Percentiles rank a stretch among this genome's conserved stretches.
These are phyloP conservation scores for Penicillium nucicola DNA, from an alignment of 495 filamentous ascomycete species.

Conservation along the genomic window DNA sequence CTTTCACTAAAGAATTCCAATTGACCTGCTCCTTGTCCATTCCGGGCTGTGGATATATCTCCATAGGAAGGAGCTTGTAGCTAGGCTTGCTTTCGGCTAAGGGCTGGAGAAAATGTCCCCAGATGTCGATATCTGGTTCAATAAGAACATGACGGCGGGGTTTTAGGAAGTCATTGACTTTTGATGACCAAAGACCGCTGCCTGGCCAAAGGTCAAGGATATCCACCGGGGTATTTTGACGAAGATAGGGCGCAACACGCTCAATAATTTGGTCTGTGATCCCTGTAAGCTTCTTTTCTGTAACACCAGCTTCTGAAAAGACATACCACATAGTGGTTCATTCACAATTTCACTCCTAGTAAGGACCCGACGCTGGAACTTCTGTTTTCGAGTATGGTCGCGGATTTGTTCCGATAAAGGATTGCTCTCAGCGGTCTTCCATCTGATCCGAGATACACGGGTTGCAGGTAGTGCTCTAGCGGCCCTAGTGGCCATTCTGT, in stretches of 20 bases:
- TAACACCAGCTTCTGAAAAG: background rate
- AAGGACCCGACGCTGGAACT: too few relatives aligned
- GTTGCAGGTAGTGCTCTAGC: too few relatives aligned
- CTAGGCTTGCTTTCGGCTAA: constrained; percentile 56
- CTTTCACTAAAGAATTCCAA: constrained; percentile 44
- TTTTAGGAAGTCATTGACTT: constrained; percentile 67
- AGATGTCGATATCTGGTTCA: constrained; percentile 56
- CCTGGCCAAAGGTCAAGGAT: constrained; percentile 86
- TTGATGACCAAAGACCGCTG: constrained; percentile 67
- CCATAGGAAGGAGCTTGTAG: constrained; percentile 48
- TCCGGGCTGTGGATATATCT: constrained; percentile 27
- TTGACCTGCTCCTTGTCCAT: constrained; percentile 31
- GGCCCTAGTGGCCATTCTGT: too few relatives aligned
- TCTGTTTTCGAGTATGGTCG: too few relatives aligned
- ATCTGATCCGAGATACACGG: too few relatives aligned
- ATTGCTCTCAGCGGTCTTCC: too few relatives aligned
- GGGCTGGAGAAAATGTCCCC: constrained; percentile 56
- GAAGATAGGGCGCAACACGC: constrained; percentile 57
- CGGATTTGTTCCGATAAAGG: too few relatives aligned
- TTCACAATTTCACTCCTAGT: constrained; percentile 45
- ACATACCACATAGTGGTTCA: constrained; percentile 59
- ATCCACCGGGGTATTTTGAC: constrained; percentile 64
- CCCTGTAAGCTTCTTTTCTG: background rate
- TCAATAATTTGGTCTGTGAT: constrained; percentile 47
- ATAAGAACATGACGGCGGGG: constrained; percentile 79